Base-by-base conservation (phyloP, 2,329 filamentous ascomycete species). In the Pyrenophora tritici-repentis region DNA sequence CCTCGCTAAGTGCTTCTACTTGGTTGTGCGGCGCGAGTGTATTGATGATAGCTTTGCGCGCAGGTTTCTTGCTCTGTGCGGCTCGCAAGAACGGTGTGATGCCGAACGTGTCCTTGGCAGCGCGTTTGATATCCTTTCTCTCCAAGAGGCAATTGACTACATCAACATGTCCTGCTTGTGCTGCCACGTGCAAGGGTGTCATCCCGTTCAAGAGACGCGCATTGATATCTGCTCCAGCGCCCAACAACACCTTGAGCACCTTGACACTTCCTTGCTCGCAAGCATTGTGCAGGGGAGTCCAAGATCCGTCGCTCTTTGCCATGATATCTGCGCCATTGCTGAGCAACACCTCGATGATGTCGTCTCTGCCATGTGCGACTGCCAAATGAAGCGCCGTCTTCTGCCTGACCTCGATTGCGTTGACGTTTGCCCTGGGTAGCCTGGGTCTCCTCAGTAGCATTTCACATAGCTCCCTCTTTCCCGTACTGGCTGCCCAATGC, bases 401-500 rank as follows among this genome's bases (percentile, higher is more conserved):
- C 42, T 70, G 66, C 20, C 71, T 59, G 3, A 64, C 56, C 44
- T 75, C 72, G 3, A 64, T 55, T 4, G 72, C 68, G 34, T 72
- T 68, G 10, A 73, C 65, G 39, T 72, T 65, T 6, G 70, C 64
- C 35, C 65, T 61, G 9, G 63, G 69, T 0, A 45, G 33, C 22
- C 50, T 60, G 1, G 60, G 43, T 38, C 70, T 58, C 31, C 62
- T 70, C 4, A 83, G 70, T 22, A 85, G 70, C 58, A 78, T 71
- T 47, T 78, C 75, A 14, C 77, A 79, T 9, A 84, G 71, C 26
- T 75, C 73, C 42, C 77, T 70, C 59, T 84, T 83, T 14, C 80
- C 80, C 37, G 82, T 83, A 18, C 79, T 81, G 31, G 81, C 83
- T 1, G 83, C 82, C 82, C 82, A 85, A 53, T 84, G 76, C 35